Conservation (phyloP, 225 moss, liverwort and hornwort species). For the Physcomitrium patens region DNA sequence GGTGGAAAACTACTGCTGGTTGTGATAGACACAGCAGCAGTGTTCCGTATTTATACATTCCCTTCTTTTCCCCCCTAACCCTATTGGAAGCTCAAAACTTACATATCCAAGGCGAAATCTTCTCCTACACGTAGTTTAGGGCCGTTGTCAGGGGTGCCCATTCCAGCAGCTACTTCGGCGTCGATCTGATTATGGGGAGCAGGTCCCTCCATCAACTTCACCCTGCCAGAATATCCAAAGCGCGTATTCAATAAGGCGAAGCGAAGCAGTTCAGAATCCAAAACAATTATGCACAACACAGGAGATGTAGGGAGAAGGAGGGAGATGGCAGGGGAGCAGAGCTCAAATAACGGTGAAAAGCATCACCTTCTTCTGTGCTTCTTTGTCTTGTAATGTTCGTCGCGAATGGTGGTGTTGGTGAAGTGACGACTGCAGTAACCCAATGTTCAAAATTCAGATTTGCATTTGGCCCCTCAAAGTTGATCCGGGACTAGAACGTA, state of each 20-base stretch:
- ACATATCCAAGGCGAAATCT: conserved; percentile 46
- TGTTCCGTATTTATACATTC: not conserved
- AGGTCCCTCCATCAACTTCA: conserved; percentile 81
- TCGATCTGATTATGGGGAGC: conserved; percentile 88
- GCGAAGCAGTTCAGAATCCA: not conserved
- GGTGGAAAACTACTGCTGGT: not conserved
- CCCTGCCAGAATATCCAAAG: conserved; percentile 37
- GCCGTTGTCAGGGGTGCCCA: conserved; percentile 90
- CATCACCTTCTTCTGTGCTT: conserved; percentile 54
- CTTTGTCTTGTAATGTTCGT: conserved; percentile 36
- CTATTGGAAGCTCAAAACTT: conserved; percentile 2
- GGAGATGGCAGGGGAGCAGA: not conserved
- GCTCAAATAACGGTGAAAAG: not conserved
- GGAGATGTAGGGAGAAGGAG: not conserved
- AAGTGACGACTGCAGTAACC: conserved; percentile 82
- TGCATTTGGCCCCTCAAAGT: not conserved
- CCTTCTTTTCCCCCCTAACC: not conserved
- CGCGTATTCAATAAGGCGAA: not conserved
- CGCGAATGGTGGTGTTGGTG: conserved; percentile 60
- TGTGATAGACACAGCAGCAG: conserved; percentile 1
- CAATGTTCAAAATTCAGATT: conserved; percentile 17
- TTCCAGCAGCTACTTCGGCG: conserved; percentile 88
- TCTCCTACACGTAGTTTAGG: conserved; percentile 59
- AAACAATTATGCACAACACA: not conserved
- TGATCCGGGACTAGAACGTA: too few species aligned